Evolutionary conservation across 441 rosid species (phyloP).

Genomic region (Erysimum pusillum): DNA sequence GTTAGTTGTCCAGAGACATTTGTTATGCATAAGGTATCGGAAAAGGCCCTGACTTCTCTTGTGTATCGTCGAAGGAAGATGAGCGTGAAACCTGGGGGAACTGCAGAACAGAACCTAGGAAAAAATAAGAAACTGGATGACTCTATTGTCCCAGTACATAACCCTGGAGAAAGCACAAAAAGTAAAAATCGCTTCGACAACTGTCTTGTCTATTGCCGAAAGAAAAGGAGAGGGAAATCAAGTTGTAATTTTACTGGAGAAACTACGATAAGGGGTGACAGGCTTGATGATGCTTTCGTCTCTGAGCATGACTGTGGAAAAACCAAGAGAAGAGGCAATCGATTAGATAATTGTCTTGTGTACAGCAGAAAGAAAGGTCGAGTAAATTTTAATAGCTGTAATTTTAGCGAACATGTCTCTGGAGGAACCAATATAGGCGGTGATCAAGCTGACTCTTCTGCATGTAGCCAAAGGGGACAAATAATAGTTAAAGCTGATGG

Average conservation of each 20-base stretch:
- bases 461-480: conserved; percentile 34
- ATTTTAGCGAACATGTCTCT: conserved; percentile 19
- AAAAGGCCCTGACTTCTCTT: conserved; percentile 46
- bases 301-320: conserved; percentile 34
- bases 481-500: conserved; percentile 29
- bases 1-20: conserved; percentile 54
- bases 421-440: conserved; percentile 35
- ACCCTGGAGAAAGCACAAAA: conserved; percentile 31
- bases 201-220: conserved; percentile 46
- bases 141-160: conserved; percentile 33
- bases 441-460: conserved; percentile 29
- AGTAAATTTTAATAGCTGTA: conserved; percentile 23
- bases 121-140: conserved; percentile 46
- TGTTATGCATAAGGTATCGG: conserved; percentile 53
- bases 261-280: conserved; percentile 23
- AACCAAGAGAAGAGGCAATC: conserved; percentile 37
- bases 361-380: conserved; percentile 40
- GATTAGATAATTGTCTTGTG: conserved; percentile 34
- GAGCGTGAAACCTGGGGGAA: conserved; percentile 43
- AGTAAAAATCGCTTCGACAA: conserved; percentile 38
- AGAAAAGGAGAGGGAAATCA: conserved; percentile 32
- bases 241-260: conserved; percentile 20
- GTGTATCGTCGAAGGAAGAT: conserved; percentile 74
- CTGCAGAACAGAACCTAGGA: conserved; percentile 42
- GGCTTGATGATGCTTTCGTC: conserved; percentile 33